Conservation (phyloP, 192 early-diverging fungal species). For the Entophlyctis luteolus region DNA sequence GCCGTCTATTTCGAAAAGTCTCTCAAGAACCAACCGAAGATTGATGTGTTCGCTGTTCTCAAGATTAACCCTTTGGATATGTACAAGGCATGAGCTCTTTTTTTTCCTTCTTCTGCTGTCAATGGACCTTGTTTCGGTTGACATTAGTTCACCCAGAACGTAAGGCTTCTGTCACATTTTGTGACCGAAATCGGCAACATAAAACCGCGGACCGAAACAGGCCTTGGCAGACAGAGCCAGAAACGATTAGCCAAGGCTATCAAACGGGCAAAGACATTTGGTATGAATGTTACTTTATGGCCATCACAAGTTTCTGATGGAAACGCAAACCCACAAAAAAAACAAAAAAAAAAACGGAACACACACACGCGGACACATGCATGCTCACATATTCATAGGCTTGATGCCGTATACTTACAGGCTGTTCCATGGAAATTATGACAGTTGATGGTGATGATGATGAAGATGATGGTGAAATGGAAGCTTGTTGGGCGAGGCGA, state of each 20-base stretch:
- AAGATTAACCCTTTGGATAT: slow-evolving; percentile 23
- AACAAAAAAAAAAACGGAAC: too few relatives aligned
- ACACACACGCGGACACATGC: too few relatives aligned
- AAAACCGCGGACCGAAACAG: slow-evolving; percentile 28
- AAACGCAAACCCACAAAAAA: not conserved
- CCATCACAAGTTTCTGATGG: not conserved
- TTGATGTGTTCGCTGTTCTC: slow-evolving; percentile 27
- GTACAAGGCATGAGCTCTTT: slow-evolving; percentile 24
- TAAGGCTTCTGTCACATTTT: slow-evolving; percentile 25
- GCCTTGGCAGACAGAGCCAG: slow-evolving; percentile 24
- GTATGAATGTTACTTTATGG: not conserved
- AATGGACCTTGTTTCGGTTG: not conserved
- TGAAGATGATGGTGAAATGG: too few relatives aligned
- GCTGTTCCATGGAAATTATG: not conserved
- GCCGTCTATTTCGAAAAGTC: slow-evolving; percentile 8
- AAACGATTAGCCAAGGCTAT: slow-evolving; percentile 29
- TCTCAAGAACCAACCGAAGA: slow-evolving; percentile 11
- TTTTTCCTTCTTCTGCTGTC: not conserved
- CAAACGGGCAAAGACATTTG: slow-evolving; percentile 30
- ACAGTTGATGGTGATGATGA: too few relatives aligned
- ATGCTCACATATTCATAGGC: not conserved
- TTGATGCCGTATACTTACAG: slow-evolving; percentile 20
- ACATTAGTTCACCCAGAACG: slow-evolving; percentile 7
- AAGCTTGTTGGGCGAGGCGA: too few relatives aligned
- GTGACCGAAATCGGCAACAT: slow-evolving; percentile 35